Base-by-base conservation (phyloP, 257 asterid genomes). In the Solanum sejunctum region DNA sequence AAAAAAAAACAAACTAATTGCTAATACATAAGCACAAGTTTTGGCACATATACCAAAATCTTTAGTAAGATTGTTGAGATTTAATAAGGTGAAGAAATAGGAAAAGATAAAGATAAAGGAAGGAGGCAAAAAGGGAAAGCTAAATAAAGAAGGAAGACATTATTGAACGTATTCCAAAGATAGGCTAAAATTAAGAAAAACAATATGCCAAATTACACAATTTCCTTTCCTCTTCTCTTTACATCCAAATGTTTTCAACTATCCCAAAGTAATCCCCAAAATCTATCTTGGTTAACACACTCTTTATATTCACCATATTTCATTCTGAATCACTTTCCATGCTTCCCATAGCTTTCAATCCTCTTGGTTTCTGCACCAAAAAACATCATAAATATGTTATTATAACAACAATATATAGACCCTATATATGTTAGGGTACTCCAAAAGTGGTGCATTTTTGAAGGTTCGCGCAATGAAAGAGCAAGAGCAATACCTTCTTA, bases 321-420 rank as follows among this genome's bases (percentile, higher is more conserved):
- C 86, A 89, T 84, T 89, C 91, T n/a, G 89, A 89, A 66, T 89
- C 91, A 39, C 89, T 89, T 58, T 83, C 89, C 85, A 89, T 81
- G 55, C 84, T 85, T 83, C 91, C 91, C 91, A 87, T 87, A 12
- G 91, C 91, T 85, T 89, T 89, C 75, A 89, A 85, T 39, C 89
- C 91, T 85, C 91, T 85, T 28, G 91, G 91, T 81, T 86, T 89
- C 91, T 89, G 86, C 86, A 83, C 45, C 66, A 85, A 2, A 26
- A 84, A 28, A 21, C 47, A 11, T 36, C 67, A 61, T n/a, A 36
- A 32, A 10, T 12, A 64, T 10, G 15, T 8, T 61, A 32, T 9
- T n/a, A 7, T 11, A 8, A 28, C 16, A 28, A 32, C n/a, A 67
- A 1, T 23, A 23, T 6, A 0, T 12, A 0, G 47, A 66, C 75